Conservation (phyloP, 1,284 basidiomycete species). For the Ceratobasidium sp. region DNA sequence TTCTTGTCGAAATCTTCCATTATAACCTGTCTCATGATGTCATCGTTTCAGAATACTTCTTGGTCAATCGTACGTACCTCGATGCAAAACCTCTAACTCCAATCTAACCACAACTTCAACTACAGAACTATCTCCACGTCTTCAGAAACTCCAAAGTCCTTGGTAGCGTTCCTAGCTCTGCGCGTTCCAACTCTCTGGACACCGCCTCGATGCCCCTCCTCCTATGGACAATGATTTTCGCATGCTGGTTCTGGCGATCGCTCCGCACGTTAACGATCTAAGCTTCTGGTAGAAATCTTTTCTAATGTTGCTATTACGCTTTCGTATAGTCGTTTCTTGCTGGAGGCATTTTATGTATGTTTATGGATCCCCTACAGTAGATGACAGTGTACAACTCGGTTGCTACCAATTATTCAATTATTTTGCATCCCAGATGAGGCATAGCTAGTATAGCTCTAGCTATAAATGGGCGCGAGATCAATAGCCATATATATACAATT, state of each 20-base stretch:
- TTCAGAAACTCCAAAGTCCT: slow-evolving; percentile 41
- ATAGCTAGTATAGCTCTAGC: not conserved
- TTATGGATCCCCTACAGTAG: slow-evolving; percentile 24
- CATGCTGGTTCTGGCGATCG: slow-evolving; percentile 43
- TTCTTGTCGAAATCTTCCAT: not conserved
- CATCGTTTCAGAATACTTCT: slow-evolving; percentile 31
- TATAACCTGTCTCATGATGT: not conserved
- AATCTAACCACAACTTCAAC: not conserved
- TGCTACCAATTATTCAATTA: slow-evolving; percentile 43
- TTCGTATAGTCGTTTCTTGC: slow-evolving; percentile 13
- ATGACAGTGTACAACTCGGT: slow-evolving; percentile 31
- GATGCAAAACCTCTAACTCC: no score
- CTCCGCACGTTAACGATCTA: slow-evolving; percentile 27
- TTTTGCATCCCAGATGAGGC: slow-evolving; percentile 4
- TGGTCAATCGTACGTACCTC: slow-evolving; percentile 38
- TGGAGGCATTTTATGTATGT: slow-evolving; percentile 26
- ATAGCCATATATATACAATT: not conserved
- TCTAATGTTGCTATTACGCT: not conserved
- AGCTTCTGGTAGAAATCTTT: slow-evolving; percentile 3
- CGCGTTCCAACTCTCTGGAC: slow-evolving; percentile 28
- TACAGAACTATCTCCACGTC: slow-evolving; percentile 42
- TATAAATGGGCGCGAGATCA: no score
- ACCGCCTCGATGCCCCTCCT: slow-evolving; percentile 29
- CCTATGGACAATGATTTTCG: slow-evolving; percentile 38
- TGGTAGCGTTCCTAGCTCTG: slow-evolving; percentile 29